Evolutionary conservation across 2,329 filamentous ascomycete genomes (phyloP), one percentile per base, ranked within the genome.

Genomic region (Elsinoe ampelina): DNA sequence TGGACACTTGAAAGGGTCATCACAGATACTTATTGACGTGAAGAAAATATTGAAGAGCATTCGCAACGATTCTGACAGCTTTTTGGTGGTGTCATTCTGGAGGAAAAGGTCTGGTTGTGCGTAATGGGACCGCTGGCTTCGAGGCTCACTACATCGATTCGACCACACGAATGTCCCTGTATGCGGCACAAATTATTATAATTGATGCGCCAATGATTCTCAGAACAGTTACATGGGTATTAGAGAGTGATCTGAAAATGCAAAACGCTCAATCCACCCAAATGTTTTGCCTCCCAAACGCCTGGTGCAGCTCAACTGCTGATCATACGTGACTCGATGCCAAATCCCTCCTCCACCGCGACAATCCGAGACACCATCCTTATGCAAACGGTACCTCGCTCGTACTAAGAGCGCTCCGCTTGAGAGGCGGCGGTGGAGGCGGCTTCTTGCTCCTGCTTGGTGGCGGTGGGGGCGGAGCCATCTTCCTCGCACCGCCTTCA

Each of bases 401-500:
- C 41, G 66, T 68, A 61, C 73, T 77, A 64, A 77, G 66, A 59
- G 72, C 73, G 68, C 72, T 77, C 62, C 81, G 73, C 74, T 85
- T 85, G 71, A 82, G 78, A 19, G 83, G 83, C 10, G 80, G 81
- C 19, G 81, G 83, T 59, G 83, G 81, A 19, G 80, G 78, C 11
- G 82, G 81, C 69, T 86, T 86, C 75, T 85, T 86, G 35, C 79
- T 72, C 65, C 82, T 73, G 78, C 67, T 67, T 7, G 80, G 79
- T 22, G 81, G 81, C 20, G 83, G 83, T 26, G 83, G 83, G 17
- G 83, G 83, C 47, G 81, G 80, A 43, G 76, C 77, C 68, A 80
- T 82, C 67, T 78, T 79, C 57, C 60, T 54, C 61, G 63, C 32
- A n/a, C 57, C 55, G 7, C 62, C 59, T 5, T 66, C 68, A 59